phyloP scores from a whole-genome alignment of 2,329 filamentous ascomycete species.

The Sclerotinia nivalis region DNA sequence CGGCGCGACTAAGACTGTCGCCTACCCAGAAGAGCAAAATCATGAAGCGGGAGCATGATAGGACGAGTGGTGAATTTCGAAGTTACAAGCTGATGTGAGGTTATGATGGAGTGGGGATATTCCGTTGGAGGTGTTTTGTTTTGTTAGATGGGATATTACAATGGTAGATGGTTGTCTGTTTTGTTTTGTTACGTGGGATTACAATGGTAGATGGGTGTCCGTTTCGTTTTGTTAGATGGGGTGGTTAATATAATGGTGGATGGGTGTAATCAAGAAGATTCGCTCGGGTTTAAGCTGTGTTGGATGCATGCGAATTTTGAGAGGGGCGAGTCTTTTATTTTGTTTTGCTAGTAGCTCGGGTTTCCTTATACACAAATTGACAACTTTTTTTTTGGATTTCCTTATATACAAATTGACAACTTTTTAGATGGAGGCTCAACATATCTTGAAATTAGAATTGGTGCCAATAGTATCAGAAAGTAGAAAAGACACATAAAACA shows the following conservation, averaged over 20 bases:
- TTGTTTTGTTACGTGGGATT: too few species aligned
- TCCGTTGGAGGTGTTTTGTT: background rate
- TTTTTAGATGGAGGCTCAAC: background rate
- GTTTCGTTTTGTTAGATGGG: too few species aligned
- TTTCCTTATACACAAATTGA: background rate
- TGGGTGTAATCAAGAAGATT: too few species aligned
- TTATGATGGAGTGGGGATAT: background rate
- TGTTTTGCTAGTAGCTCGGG: background rate
- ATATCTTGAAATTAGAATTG: background rate
- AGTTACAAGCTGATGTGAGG: background rate
- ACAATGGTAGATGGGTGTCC: too few species aligned
- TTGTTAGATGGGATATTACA: background rate
- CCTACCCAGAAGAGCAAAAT: accelerated
- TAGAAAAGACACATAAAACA: too few species aligned
- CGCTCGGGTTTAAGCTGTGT: too few species aligned
- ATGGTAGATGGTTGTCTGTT: background rate
- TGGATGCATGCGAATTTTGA: too few species aligned
- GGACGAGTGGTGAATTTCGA: background rate
- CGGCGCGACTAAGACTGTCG: background rate
- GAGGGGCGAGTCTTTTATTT: background rate
- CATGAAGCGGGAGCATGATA: background rate
- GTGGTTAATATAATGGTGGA: too few species aligned
- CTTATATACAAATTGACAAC: background rate
- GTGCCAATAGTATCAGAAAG: background rate
- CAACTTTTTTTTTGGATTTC: background rate